A percentile compares a stretch with the other conserved stretches of the same genome.
These are phyloP conservation scores for Lentinus tigrinus DNA, from an alignment of 768 basidiomycete genomes.

Conservation along the genomic window DNA sequence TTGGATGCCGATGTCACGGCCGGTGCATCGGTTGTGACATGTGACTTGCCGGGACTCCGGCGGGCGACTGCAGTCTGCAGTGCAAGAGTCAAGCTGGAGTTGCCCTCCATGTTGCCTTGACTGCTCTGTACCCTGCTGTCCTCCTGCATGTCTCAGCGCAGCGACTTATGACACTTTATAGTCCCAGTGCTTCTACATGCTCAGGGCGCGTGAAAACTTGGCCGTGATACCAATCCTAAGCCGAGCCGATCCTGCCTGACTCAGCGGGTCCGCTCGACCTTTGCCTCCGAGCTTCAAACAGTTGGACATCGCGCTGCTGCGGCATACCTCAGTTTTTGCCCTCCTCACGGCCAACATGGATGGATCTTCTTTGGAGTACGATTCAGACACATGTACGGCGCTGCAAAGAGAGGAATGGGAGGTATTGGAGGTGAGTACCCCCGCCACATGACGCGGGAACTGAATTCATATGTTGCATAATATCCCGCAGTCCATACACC, in stretches of 20 bases:
- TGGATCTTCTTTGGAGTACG: not conserved
- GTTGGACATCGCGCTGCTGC: not conserved
- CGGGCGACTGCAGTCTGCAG: no score
- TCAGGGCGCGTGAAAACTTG: not conserved
- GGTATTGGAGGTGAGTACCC: slow-evolving; percentile 52
- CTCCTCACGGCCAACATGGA: not conserved
- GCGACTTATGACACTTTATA: no score
- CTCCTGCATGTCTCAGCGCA: no score
- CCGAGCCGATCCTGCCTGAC: not conserved
- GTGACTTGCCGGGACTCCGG: no score
- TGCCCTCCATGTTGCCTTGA: no score
- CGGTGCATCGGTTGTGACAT: no score
- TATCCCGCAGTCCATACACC: slow-evolving; percentile 66
- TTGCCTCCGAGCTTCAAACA: not conserved
- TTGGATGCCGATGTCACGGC: no score
- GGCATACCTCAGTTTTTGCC: not conserved
- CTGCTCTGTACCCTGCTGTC: no score
- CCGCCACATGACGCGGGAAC: not conserved
- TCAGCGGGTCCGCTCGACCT: not conserved
- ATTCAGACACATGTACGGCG: slow-evolving; percentile 13
- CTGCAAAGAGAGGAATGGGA: slow-evolving; percentile 60
- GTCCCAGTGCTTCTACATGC: no score
- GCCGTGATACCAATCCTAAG: not conserved
- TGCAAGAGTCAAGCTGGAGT: no score
- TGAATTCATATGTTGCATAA: not conserved